Conservation (phyloP, 257 asterid genomes). For the Catharanthus roseus region DNA sequence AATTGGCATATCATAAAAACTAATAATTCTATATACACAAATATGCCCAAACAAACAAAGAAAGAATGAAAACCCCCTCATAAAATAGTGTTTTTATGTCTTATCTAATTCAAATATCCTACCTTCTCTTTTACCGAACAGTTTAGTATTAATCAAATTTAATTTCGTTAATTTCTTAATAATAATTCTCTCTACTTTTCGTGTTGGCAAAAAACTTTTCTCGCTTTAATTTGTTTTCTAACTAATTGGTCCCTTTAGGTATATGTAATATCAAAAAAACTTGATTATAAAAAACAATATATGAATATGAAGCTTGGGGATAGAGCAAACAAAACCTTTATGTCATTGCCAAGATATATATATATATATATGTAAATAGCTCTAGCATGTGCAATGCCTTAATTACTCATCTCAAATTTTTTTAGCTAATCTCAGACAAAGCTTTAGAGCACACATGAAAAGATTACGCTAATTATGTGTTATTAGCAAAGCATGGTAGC, state of each 20-base stretch:
- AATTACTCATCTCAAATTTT: conserved; percentile 43
- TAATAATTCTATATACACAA: conserved; percentile 10
- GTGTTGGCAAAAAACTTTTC: no score
- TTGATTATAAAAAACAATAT: not conserved
- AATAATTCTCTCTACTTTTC: no score
- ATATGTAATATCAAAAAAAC: not conserved
- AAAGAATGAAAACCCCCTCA: not conserved
- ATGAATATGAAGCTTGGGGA: not conserved
- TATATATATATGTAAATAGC: not conserved
- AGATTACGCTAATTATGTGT: conserved; percentile 29
- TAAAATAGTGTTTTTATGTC: not conserved
- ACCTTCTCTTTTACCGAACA: not conserved
- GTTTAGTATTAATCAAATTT: not conserved
- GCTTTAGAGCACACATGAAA: conserved; percentile 31
- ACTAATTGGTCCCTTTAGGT: not conserved
- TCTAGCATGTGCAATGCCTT: conserved; percentile 46
- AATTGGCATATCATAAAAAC: not conserved
- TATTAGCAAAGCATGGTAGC: conserved; percentile 29
- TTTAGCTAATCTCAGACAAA: conserved; percentile 15
- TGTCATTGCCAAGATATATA: conserved; percentile 31
- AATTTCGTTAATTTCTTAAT: no score
- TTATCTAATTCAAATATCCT: not conserved
- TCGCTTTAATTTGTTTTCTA: not conserved
- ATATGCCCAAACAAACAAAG: not conserved
- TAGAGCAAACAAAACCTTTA: conserved; percentile 23